phyloP scores from a whole-genome alignment of 139 green algal species.

The Zygnema cylindricum region DNA sequence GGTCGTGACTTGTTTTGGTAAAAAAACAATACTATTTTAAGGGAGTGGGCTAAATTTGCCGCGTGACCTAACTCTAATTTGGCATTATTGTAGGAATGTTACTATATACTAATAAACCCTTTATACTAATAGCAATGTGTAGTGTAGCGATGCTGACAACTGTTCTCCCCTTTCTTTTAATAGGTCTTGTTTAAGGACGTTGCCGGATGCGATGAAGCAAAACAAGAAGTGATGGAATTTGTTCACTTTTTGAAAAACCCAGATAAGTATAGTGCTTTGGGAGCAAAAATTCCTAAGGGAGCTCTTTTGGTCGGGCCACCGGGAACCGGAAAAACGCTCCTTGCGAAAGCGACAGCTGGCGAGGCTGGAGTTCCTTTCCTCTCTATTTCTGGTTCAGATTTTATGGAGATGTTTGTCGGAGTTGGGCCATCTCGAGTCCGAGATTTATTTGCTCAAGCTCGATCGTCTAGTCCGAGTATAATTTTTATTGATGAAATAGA shows the following conservation, averaged over 20 bases:
- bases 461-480: constrained; percentile 86
- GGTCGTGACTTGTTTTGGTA: no score
- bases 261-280: constrained; percentile 74
- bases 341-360: constrained; percentile 83
- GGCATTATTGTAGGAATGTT: no score
- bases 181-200: constrained; percentile 89
- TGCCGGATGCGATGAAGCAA: constrained; percentile 84
- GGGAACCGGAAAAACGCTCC: constrained; percentile 82
- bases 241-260: constrained; percentile 89
- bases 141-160: no score
- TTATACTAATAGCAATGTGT: no score
- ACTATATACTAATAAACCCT: no score
- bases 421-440: constrained; percentile 89
- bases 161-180: not conserved
- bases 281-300: constrained; percentile 92
- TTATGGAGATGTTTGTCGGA: constrained; percentile 99
- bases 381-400: constrained; percentile 85
- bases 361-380: constrained; percentile 69
- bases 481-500: constrained; percentile 99
- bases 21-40: no score
- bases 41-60: no score
- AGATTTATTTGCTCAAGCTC: constrained; percentile 93
- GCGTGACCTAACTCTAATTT: no score
- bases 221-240: constrained; percentile 83
- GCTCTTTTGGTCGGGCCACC: constrained; percentile 93